Conservation (phyloP, 164 flowering plant species). For the Euptelea pleiosperma region DNA sequence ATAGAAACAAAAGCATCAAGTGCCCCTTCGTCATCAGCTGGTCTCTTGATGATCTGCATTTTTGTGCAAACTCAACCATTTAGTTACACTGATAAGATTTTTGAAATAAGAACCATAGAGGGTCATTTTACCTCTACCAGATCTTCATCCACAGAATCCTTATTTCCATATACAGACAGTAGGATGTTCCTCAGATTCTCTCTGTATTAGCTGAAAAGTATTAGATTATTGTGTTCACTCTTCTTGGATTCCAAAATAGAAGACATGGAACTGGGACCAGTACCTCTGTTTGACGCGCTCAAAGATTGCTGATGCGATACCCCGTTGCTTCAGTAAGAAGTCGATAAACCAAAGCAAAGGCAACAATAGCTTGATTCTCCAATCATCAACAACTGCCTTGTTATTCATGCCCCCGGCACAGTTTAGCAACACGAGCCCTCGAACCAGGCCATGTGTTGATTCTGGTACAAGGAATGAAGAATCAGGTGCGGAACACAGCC, state of each 20-base stretch:
- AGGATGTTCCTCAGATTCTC: constrained; percentile 65
- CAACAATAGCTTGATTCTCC: constrained; percentile 84
- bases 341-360: constrained; percentile 84
- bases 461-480: constrained; percentile 32
- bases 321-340: constrained; percentile 63
- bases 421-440: constrained; percentile 77
- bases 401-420: constrained; percentile 99
- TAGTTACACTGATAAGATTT: background rate
- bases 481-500: background rate
- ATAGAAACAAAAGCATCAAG: constrained; percentile 91
- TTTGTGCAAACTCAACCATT: background rate
- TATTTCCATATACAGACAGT: constrained; percentile 73
- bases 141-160: constrained; percentile 82
- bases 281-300: constrained; percentile 74
- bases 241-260: background rate
- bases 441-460: constrained; percentile 39
- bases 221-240: background rate
- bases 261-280: background rate
- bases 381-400: constrained; percentile 94
- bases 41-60: constrained; percentile 71
- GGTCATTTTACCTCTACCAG: constrained; percentile 60
- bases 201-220: constrained; percentile 36
- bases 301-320: constrained; percentile 71
- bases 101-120: background rate
- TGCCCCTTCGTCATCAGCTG: constrained; percentile 82